Base-by-base conservation (phyloP, 2,329 filamentous ascomycete species). In the Fusarium abutilonis region DNA sequence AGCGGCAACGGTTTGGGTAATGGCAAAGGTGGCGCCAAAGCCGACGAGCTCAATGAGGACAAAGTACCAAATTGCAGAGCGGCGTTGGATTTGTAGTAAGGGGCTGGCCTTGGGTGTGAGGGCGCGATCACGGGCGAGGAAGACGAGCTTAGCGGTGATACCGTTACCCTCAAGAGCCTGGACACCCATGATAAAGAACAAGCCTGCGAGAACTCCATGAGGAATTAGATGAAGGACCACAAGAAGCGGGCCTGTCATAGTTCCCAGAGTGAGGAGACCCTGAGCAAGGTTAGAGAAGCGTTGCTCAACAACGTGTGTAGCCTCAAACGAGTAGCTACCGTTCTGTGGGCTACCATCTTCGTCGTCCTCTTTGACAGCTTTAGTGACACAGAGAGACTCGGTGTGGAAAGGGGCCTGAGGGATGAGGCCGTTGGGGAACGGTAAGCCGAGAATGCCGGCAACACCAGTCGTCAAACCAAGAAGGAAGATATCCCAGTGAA, bases 371-470 rank as follows among this genome's bases (percentile, higher is more conserved):
- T 83, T 80, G 21, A 79, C 73, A 11, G 82, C 73, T 41, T 81
- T 78, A 6, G 88, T 91, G 41, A 93, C 89, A 73, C 90, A 93
- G 35, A 94, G 86, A 0, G 90, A 88, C 38, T 88, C 83, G 9
- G 91, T 94, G 74, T 94, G 91, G 74, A 93, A 93, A 1, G 91
- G 91, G 0, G 91, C 91, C 76, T 94, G 91, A 0, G 91, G 91
- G 64, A 94, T 93, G 26, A 94, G 85, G 29, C 91, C 91, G 73
- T 94, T 94, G 47, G 91, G 91, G 66, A 92, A 92, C 1, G 91
- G 91, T 10, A 94, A 82, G 14, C 91, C 91, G 13, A 94, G 80
- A 23, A 94, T 80, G 10, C 91, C 91, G 4, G 89, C 88, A 2
- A 93, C 77, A 45, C 89, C 89, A 0, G 91, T 93, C 1, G 90